Evolutionary conservation across 768 basidiomycete species (phyloP).

Genomic region (Porpolomopsis calyptriformis): DNA sequence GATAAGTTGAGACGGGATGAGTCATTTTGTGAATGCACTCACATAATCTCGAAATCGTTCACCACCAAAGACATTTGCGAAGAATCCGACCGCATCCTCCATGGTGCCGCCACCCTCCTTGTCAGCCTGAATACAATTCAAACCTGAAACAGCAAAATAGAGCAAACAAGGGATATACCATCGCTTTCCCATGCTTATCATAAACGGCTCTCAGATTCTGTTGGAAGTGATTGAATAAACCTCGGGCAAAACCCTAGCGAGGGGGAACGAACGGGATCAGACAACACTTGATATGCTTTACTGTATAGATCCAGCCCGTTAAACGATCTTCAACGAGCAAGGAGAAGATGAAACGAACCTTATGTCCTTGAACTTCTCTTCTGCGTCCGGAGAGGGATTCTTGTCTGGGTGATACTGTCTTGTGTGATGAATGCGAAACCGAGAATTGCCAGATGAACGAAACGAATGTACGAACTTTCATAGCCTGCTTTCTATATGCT

Average conservation of each 20-base stretch:
- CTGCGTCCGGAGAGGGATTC: conserved; percentile 85
- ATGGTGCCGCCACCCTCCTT: conserved; percentile 69
- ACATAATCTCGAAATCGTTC: conserved; percentile 87
- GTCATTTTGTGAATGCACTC: conserved; percentile 22
- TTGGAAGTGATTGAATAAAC: conserved; percentile 7
- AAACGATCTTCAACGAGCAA: not conserved
- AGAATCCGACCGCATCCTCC: conserved; percentile 92
- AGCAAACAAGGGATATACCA: conserved; percentile 36
- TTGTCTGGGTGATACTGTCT: conserved; percentile 88
- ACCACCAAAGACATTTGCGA: conserved; percentile 92
- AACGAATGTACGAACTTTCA: conserved; percentile 50
- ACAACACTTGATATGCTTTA: conserved; percentile 91
- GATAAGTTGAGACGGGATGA: not conserved
- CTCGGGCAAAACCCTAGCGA: not conserved
- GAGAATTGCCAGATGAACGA: not conserved
- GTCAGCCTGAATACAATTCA: conserved; percentile 39
- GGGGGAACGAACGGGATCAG: conserved; percentile 53
- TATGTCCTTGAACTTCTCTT: conserved; percentile 95
- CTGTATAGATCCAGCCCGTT: conserved; percentile 26
- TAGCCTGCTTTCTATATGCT: conserved; percentile 88
- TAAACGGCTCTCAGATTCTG: conserved; percentile 82
- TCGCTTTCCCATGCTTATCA: conserved; percentile 89
- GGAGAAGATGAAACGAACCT: conserved; percentile 38
- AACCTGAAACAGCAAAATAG: not conserved
- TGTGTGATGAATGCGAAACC: conserved; percentile 2